Evolutionary conservation across 768 basidiomycete species (phyloP).

Genomic region (Mycena crocata): DNA sequence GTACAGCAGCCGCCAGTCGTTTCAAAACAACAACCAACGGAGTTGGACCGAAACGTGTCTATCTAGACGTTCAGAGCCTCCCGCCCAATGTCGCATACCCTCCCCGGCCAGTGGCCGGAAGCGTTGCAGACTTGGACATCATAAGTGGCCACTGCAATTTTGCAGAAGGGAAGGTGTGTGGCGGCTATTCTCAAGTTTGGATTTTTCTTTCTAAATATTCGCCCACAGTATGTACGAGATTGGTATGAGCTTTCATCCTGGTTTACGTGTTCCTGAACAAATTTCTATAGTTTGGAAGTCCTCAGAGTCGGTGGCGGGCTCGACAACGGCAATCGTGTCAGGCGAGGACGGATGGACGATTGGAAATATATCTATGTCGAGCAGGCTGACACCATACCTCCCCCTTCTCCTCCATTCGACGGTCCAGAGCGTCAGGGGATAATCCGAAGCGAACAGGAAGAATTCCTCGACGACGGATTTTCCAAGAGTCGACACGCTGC

Average conservation of each 20-base stretch:
- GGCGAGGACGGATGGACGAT: slow-evolving; percentile 80
- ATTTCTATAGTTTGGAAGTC: slow-evolving; percentile 69
- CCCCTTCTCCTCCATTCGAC: slow-evolving; percentile 33
- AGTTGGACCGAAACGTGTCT: slow-evolving; percentile 81
- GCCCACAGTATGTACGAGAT: slow-evolving; percentile 88
- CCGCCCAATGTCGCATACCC: slow-evolving; percentile 82
- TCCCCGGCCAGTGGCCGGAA: slow-evolving; percentile 86
- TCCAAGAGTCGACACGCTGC: slow-evolving; percentile 69
- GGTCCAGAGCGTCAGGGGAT: slow-evolving; percentile 25
- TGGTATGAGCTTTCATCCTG: slow-evolving; percentile 53
- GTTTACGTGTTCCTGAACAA: neutral
- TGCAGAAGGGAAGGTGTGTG: slow-evolving; percentile 73
- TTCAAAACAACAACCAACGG: slow-evolving; percentile 73
- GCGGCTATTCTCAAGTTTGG: slow-evolving; percentile 15
- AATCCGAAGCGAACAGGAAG: slow-evolving; percentile 48
- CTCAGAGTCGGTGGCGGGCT: slow-evolving; percentile 89
- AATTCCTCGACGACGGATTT: slow-evolving; percentile 61
- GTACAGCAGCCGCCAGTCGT: slow-evolving; percentile 52
- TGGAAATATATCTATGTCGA: slow-evolving; percentile 94
- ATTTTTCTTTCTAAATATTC: slow-evolving; percentile 20
- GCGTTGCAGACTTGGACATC: slow-evolving; percentile 88
- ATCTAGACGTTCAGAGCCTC: slow-evolving; percentile 75
- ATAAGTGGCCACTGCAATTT: slow-evolving; percentile 96
- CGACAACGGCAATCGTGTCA: slow-evolving; percentile 81
- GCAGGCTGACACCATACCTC: slow-evolving; percentile 45